phyloP scores from a whole-genome alignment of 1,284 basidiomycete species.

The Hortiboletus rubellus region DNA sequence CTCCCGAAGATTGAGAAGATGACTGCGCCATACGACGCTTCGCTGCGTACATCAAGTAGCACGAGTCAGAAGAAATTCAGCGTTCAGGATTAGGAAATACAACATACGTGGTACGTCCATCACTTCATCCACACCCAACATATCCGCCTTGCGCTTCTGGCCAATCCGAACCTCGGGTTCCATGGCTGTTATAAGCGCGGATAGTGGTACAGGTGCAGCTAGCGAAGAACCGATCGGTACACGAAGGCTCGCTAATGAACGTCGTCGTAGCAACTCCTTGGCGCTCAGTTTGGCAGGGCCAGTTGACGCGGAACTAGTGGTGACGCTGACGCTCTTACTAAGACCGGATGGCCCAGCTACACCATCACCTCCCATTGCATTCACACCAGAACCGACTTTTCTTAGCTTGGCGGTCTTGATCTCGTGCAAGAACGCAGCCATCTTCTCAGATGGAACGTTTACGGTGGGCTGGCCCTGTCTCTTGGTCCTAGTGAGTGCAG shows the following conservation, averaged over 20 bases:
- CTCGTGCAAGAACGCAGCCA: conserved; percentile 76
- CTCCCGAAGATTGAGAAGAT: conserved; percentile 7
- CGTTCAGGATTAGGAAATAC: background rate
- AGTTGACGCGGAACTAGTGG: background rate
- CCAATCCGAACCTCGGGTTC: conserved; percentile 14
- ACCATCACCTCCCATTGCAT: conserved; percentile 23
- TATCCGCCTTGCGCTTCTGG: conserved; percentile 30
- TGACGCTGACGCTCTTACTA: conserved; percentile 31
- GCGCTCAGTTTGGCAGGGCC: conserved; percentile 12
- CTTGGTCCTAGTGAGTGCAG: conserved; percentile 31
- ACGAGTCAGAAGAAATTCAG: conserved; percentile 1
- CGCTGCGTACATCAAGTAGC: conserved; percentile 1
- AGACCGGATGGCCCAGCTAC: conserved; percentile 29
- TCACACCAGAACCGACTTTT: conserved; percentile 41
- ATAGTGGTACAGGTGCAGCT: conserved; percentile 21
- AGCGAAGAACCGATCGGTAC: conserved; percentile 26
- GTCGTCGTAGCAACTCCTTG: conserved; percentile 29
- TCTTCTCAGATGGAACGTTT: conserved; percentile 71
- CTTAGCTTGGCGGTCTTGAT: conserved; percentile 70
- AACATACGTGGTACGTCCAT: conserved; percentile 17
- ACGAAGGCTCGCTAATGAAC: conserved; percentile 29
- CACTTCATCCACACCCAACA: conserved; percentile 14
- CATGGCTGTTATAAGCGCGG: conserved; percentile 3
- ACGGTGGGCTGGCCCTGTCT: conserved; percentile 61
- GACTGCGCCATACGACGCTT: conserved; percentile 25